These are phyloP conservation scores for Lipomyces japonicus DNA, from an alignment of 805 yeast genomes.

Conservation along the genomic window DNA sequence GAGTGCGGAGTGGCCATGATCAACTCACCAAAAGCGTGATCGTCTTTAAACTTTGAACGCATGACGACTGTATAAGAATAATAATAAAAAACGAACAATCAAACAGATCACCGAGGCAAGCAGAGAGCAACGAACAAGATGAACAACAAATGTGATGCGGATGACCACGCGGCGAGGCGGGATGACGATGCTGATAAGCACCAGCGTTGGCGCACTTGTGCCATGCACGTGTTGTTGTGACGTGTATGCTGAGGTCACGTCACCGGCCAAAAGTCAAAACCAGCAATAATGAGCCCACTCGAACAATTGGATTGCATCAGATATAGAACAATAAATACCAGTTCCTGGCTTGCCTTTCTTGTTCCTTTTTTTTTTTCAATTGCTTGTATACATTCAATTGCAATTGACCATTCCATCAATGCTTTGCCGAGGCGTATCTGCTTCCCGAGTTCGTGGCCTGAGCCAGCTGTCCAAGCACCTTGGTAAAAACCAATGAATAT, in stretches of 20 bases:
- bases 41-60: slow-evolving; percentile 94
- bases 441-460: background rate
- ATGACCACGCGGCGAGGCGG: background rate
- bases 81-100: background rate
- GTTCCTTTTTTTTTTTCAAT: too few relatives aligned
- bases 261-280: too few relatives aligned
- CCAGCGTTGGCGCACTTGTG: too few relatives aligned
- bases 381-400: too few relatives aligned
- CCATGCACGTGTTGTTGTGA: too few relatives aligned
- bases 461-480: too few relatives aligned
- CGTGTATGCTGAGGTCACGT: too few relatives aligned
- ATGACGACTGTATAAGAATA: slow-evolving; percentile 37
- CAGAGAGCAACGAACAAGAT: background rate
- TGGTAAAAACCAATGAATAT: too few relatives aligned
- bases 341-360: too few relatives aligned
- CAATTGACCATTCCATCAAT: background rate
- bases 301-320: too few relatives aligned
- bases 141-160: background rate
- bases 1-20: background rate
- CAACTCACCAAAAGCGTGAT: slow-evolving; percentile 82
- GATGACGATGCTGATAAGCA: background rate
- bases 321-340: too few relatives aligned
- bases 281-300: too few relatives aligned
- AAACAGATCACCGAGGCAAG: background rate
- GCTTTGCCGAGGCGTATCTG: background rate